A percentile compares a stretch with the other conserved stretches of the same genome.
Conservation (phyloP, 257 asterid species). For the Fraxinus quadrangulata region DNA sequence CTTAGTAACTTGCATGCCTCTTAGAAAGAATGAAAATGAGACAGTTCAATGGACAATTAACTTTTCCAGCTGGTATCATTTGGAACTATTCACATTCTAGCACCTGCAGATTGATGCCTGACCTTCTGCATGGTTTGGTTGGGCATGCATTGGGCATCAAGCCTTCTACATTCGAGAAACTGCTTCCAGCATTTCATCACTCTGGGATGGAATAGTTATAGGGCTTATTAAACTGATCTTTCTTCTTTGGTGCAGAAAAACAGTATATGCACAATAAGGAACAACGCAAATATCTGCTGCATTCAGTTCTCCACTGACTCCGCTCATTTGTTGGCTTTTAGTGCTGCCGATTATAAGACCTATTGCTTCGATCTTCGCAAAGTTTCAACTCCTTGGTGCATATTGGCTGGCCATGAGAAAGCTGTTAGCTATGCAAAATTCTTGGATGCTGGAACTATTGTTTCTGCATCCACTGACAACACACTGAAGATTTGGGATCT, state of each 20-base stretch:
- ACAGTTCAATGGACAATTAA: conserved; percentile 1
- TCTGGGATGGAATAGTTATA: neutral
- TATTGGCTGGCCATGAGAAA: conserved; percentile 85
- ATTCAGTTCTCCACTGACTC: conserved; percentile 82
- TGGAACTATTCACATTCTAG: neutral
- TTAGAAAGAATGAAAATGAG: neutral
- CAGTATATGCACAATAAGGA: conserved; percentile 81
- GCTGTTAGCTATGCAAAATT: no score
- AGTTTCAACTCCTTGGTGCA: conserved; percentile 74
- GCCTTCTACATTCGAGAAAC: conserved; percentile 12
- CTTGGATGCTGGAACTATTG: no score
- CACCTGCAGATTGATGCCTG: neutral
- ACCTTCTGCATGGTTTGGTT: neutral
- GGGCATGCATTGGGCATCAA: conserved; percentile 1
- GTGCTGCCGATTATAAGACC: conserved; percentile 83
- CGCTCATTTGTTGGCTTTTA: conserved; percentile 67
- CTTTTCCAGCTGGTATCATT: neutral
- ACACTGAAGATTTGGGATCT: conserved; percentile 68
- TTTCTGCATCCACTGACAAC: no score
- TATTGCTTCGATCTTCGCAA: conserved; percentile 93
- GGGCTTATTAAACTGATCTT: conserved; percentile 15
- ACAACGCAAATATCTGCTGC: conserved; percentile 82
- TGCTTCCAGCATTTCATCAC: conserved; percentile 8
- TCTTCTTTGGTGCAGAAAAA: conserved; percentile 66
- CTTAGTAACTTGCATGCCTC: neutral